A percentile compares a stretch with the other conserved stretches of the same genome.
These are phyloP conservation scores for Xylariaceae sp. DNA, from an alignment of 2,329 filamentous ascomycete species.

Conservation along the genomic window DNA sequence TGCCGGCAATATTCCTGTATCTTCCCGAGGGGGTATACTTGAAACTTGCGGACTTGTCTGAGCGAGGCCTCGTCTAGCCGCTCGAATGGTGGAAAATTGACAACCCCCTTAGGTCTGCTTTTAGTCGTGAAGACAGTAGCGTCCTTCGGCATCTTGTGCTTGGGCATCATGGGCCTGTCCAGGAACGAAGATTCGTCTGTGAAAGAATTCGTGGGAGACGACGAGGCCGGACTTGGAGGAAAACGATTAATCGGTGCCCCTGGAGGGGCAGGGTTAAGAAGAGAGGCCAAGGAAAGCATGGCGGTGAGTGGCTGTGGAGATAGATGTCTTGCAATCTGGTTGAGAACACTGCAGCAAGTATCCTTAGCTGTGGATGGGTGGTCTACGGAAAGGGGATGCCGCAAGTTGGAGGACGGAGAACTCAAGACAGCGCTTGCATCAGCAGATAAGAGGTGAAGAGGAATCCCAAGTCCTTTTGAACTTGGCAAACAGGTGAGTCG, in stretches of 20 bases:
- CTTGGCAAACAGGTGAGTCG: conserved; percentile 34
- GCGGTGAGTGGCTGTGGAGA: conserved; percentile 27
- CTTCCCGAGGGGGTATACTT: conserved; percentile 60
- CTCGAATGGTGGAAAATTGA: conserved; percentile 75
- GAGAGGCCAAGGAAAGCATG: conserved; percentile 62
- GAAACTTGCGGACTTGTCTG: conserved; percentile 57
- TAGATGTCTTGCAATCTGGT: conserved; percentile 35
- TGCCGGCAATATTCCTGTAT: conserved; percentile 63
- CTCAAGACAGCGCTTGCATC: conserved; percentile 33
- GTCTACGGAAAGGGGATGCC: conserved; percentile 23
- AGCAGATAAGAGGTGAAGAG: conserved; percentile 21
- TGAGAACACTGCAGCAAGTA: conserved; percentile 27
- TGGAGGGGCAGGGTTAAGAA: conserved; percentile 59
- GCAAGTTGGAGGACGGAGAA: conserved; percentile 19
- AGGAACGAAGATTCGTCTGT: conserved; percentile 27
- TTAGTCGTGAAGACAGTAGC: conserved; percentile 60
- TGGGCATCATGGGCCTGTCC: conserved; percentile 30
- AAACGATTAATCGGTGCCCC: conserved; percentile 37
- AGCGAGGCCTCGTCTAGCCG: conserved; percentile 53
- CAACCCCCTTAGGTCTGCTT: conserved; percentile 57
- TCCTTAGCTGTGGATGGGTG: conserved; percentile 16
- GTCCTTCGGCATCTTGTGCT: conserved; percentile 62
- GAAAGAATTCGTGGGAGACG: conserved; percentile 31
- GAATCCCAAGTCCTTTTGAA: conserved; percentile 32
- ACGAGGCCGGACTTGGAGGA: conserved; percentile 36